Evolutionary conservation across 2,329 filamentous ascomycete species (phyloP), one percentile per base, ranked within the genome.

Genomic region (Arthrinium puccinioides): DNA sequence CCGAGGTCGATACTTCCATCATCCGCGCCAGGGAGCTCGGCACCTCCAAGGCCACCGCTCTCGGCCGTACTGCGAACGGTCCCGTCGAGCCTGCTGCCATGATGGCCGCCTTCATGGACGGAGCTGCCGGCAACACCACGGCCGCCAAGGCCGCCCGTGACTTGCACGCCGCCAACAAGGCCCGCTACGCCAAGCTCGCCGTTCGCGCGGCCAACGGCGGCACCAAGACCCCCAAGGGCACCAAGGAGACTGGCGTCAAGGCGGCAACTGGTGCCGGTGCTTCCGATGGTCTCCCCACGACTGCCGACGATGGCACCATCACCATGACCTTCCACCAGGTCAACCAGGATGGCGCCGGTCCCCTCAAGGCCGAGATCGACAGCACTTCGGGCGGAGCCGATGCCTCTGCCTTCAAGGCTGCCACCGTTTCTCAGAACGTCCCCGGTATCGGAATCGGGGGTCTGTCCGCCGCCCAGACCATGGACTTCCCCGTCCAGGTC

Each of bases 311-410:
- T 34, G 78, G 78, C 47, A 67, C 66, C 29, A 60, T 82, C 52
- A 67, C 64, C 42, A 69, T 82, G 70, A 75, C 69, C 44, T 81
- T 74, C 61, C 75, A 77, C 57, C 72, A 82, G 63, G 70, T 82
- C 60, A 82, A 82, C 68, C 76, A 81, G 56, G 78, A 82, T 47
- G 78, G 78, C 21, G 78, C 77, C 2, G 79, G 78, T 6, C 76
- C 76, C 4, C 60, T 82, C 37, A 70, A 61, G 18, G 77, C 76
- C 13, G 60, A 63, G 33, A 62, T 82, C 41, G 77, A 82, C 48
- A 56, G 63, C 34, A 78, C 76, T 21, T 81, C 76, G 6, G 76
- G 74, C 28, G 78, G 78, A 40, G 73, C 68, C 11, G 72, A 79
- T 49, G 53, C 69, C 21, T 49, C 56, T 23, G 78, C 77, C 30